phyloP scores from a whole-genome alignment of 2,329 filamentous ascomycete species.

The Claviceps arundinis region DNA sequence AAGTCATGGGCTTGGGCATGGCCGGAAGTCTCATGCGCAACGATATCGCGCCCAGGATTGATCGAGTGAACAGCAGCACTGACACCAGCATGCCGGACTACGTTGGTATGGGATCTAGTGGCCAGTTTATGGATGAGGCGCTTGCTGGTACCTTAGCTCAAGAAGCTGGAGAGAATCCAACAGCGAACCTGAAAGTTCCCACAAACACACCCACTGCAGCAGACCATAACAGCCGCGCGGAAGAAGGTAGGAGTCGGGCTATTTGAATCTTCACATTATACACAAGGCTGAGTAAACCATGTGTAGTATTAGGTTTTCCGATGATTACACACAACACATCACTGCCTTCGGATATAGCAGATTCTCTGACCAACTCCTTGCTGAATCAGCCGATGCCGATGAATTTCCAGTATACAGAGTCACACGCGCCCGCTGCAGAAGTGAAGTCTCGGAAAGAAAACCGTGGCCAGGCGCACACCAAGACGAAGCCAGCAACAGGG shows the following conservation, averaged over 20 bases:
- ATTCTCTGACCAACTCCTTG: constrained; percentile 32
- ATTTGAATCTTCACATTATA: not conserved
- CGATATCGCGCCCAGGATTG: constrained; percentile 8
- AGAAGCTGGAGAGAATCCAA: constrained; percentile 15
- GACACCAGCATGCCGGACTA: constrained; percentile 33
- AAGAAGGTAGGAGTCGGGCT: constrained; percentile 8
- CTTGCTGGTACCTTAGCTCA: constrained; percentile 16
- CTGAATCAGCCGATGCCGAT: constrained; percentile 33
- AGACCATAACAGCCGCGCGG: constrained; percentile 4
- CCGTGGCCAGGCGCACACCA: constrained; percentile 11
- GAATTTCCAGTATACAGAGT: constrained; percentile 18
- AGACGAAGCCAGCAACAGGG: constrained; percentile 8
- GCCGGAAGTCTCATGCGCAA: constrained; percentile 4
- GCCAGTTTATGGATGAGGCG: constrained; percentile 6
- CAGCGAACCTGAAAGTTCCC: constrained; percentile 21
- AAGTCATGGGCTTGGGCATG: constrained; percentile 9
- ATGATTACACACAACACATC: constrained; percentile 8
- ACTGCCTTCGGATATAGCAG: constrained; percentile 23
- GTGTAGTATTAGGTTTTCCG: constrained; percentile 10
- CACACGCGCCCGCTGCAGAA: constrained; percentile 21
- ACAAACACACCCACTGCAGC: constrained; percentile 28
- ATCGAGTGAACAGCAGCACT: constrained; percentile 18
- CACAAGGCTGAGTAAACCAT: not conserved
- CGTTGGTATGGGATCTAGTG: constrained; percentile 8
- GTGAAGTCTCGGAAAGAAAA: constrained; percentile 33